phyloP scores from a whole-genome alignment of 352 stramenopile species.

The Globisporangium okanoganense region DNA sequence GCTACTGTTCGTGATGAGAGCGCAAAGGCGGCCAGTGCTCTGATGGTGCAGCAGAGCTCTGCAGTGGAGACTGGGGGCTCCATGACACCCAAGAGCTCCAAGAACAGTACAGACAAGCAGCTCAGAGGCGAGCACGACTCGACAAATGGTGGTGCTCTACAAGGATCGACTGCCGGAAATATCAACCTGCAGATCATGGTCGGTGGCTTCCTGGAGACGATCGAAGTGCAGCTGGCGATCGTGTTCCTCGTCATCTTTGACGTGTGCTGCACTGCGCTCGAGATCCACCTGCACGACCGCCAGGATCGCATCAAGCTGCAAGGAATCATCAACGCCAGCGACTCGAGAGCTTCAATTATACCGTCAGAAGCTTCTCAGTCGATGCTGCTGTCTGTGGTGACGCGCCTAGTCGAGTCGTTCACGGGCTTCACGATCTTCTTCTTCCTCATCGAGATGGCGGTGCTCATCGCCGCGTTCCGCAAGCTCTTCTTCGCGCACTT shows the following conservation, averaged over 20 bases:
- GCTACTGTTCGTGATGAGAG: not conserved
- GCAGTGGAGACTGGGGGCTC: not conserved
- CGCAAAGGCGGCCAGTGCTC: constrained; percentile 1
- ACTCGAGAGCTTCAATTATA: not conserved
- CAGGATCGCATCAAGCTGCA: constrained; percentile 23
- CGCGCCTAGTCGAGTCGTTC: constrained; percentile 45
- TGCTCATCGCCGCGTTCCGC: constrained; percentile 42
- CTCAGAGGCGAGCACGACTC: not conserved
- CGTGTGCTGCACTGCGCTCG: constrained; percentile 30
- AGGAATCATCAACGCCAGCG: not conserved
- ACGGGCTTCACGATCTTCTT: constrained; percentile 56
- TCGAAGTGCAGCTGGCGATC: constrained; percentile 44
- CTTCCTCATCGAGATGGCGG: constrained; percentile 51
- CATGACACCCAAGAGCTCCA: constrained; percentile 2
- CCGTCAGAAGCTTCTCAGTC: not conserved
- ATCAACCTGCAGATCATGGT: constrained; percentile 8
- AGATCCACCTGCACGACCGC: constrained; percentile 33
- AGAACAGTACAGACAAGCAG: not conserved
- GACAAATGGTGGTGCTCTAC: not conserved
- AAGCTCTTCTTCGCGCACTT: constrained; percentile 47
- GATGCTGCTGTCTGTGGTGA: constrained; percentile 11
- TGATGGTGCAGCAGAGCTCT: not conserved
- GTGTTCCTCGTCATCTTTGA: constrained; percentile 52
- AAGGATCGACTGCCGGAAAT: not conserved
- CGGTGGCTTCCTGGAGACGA: constrained; percentile 45